phyloP scores from a whole-genome alignment of 2,329 filamentous ascomycete species.

The Sordariomycetes sp. region DNA sequence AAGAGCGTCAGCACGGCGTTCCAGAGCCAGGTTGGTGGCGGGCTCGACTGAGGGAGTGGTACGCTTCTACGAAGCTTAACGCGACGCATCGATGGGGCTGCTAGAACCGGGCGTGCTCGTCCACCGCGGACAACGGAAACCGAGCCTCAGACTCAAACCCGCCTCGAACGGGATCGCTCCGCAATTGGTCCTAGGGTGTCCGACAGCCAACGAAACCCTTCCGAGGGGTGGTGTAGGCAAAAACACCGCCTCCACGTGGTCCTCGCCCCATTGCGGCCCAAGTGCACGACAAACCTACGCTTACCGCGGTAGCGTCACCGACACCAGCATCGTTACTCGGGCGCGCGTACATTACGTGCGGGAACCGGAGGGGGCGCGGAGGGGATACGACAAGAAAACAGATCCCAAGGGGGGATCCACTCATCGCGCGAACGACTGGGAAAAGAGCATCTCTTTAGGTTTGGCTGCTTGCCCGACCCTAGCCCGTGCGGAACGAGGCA shows the following conservation, averaged over 20 bases:
- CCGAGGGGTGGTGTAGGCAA: background rate
- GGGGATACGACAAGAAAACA: background rate
- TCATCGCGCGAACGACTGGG: background rate
- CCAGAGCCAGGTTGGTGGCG: slow-evolving; percentile 77
- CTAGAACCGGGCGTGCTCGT: background rate
- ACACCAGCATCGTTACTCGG: background rate
- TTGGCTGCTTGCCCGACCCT: background rate
- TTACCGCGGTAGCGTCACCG: background rate
- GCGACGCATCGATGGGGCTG: background rate
- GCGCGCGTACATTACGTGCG: background rate
- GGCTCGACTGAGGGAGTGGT: slow-evolving; percentile 35
- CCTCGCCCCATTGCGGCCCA: background rate
- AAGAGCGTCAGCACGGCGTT: slow-evolving; percentile 95
- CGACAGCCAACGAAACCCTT: background rate
- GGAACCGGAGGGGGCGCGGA: background rate
- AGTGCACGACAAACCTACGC: background rate
- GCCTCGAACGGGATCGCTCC: background rate
- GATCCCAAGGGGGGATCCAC: no score
- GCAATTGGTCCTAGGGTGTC: background rate
- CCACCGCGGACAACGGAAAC: background rate
- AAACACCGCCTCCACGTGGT: background rate
- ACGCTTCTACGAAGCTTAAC: background rate
- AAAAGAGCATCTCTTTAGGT: background rate
- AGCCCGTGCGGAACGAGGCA: background rate
- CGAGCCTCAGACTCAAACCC: background rate